Conservation (phyloP, 2,329 filamentous ascomycete species). For the Colletotrichum plurivorum region DNA sequence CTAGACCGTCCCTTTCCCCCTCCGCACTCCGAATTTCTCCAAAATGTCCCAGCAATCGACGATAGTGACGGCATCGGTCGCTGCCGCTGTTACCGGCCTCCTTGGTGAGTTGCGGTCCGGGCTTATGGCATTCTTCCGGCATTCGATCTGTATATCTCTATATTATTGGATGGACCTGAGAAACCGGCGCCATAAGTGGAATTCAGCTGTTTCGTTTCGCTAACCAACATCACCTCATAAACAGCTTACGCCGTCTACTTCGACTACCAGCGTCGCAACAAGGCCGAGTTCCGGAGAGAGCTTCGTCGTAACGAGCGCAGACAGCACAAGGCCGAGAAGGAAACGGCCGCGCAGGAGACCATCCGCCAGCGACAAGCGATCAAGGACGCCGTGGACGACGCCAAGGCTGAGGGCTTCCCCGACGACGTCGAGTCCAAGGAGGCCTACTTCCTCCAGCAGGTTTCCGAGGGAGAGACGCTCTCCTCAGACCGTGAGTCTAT, state of each 20-base stretch:
- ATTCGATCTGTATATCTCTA: too few species aligned
- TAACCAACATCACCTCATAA: conserved; percentile 37
- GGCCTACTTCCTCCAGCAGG: conserved; percentile 96
- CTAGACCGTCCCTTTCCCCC: not conserved
- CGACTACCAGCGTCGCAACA: conserved; percentile 75
- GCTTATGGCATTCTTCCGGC: too few species aligned
- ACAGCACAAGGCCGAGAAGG: conserved; percentile 79
- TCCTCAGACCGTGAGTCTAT: conserved; percentile 82
- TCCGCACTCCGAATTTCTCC: conserved; percentile 25
- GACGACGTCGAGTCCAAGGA: conserved; percentile 92
- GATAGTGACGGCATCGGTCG: conserved; percentile 73
- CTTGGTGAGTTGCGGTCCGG: conserved; percentile 63
- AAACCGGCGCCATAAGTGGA: too few species aligned
- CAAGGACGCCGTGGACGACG: conserved; percentile 81
- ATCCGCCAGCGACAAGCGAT: conserved; percentile 81
- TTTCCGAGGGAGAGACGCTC: conserved; percentile 88
- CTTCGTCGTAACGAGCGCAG: conserved; percentile 83
- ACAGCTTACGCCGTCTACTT: conserved; percentile 78
- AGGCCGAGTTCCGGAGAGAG: conserved; percentile 76
- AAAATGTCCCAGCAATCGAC: conserved; percentile 60
- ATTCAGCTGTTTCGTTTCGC: conserved; percentile 11
- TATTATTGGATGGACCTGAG: too few species aligned
- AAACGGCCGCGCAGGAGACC: conserved; percentile 76
- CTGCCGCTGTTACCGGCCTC: conserved; percentile 71
- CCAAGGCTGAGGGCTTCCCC: conserved; percentile 93